phyloP scores from a whole-genome alignment of 2,329 filamentous ascomycete species.

The Talaromyces sp. region DNA sequence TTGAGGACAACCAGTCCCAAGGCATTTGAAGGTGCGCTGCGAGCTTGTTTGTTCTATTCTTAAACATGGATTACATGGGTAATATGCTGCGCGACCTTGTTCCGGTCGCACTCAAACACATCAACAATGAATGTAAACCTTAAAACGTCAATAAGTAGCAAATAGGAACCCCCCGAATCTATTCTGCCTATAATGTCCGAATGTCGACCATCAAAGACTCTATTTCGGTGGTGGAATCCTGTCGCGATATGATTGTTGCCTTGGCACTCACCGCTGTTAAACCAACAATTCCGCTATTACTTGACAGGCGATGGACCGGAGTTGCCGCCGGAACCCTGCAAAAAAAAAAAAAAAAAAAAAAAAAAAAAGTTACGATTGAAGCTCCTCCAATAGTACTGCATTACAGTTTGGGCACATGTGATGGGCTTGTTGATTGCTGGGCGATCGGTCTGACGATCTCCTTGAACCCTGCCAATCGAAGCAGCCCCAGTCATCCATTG shows the following conservation, averaged over 20 bases:
- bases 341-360: too few relatives aligned
- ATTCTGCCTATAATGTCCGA: background rate
- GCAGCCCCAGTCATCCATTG: background rate
- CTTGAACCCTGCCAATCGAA: background rate
- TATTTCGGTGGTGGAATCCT: background rate
- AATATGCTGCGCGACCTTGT: too few relatives aligned
- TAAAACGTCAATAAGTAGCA: background rate
- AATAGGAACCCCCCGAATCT: background rate
- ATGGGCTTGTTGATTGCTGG: background rate
- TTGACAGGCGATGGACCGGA: background rate
- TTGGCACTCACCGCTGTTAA: background rate
- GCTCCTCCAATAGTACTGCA: background rate
- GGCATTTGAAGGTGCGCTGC: too few relatives aligned
- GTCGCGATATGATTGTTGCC: background rate
- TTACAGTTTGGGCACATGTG: background rate
- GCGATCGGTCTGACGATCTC: background rate
- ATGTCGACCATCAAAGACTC: background rate
- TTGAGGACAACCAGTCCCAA: too few relatives aligned
- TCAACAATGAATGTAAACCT: too few relatives aligned
- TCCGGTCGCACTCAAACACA: too few relatives aligned
- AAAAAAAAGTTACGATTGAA: too few relatives aligned
- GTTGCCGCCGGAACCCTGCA: too few relatives aligned
- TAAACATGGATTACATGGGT: too few relatives aligned
- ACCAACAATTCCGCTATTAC: background rate
- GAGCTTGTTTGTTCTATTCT: too few relatives aligned